These are phyloP conservation scores for Puccinia novopanici DNA, from an alignment of 1,284 basidiomycete genomes.

Conservation along the genomic window DNA sequence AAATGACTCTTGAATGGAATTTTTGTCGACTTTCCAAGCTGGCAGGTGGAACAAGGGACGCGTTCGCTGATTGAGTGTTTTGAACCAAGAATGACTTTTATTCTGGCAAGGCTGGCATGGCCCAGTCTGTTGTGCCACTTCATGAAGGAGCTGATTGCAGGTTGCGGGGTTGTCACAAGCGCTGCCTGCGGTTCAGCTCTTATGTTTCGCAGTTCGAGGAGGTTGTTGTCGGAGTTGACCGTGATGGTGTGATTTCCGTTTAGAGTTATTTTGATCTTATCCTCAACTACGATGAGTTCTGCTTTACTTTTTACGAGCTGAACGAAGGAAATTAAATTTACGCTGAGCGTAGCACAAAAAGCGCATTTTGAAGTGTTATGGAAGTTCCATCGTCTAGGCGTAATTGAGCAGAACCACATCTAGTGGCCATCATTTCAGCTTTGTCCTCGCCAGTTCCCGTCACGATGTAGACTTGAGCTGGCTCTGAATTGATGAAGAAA, in stretches of 20 bases:
- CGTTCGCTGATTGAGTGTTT: background rate
- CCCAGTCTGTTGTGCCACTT: background rate
- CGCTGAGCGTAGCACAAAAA: background rate
- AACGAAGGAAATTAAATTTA: conserved; percentile 14
- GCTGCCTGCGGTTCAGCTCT: background rate
- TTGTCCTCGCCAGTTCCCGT: background rate
- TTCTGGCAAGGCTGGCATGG: background rate
- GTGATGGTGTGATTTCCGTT: background rate
- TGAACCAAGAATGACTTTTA: background rate
- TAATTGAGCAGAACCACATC: background rate
- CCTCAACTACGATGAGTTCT: background rate
- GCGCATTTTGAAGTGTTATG: background rate
- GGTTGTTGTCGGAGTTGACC: background rate
- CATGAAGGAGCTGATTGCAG: background rate
- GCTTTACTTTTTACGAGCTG: conserved; percentile 1
- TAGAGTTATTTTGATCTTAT: background rate
- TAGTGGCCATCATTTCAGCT: background rate
- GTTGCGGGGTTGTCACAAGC: background rate
- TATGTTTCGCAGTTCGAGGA: background rate
- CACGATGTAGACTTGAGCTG: too few species aligned
- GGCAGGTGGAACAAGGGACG: background rate
- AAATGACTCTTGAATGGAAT: conserved; percentile 6
- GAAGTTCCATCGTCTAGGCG: background rate
- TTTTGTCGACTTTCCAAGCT: background rate
- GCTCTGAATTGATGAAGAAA: too few species aligned